Evolutionary conservation across 495 filamentous ascomycete genomes (phyloP).

Genomic region (Acidomyces sp.): DNA sequence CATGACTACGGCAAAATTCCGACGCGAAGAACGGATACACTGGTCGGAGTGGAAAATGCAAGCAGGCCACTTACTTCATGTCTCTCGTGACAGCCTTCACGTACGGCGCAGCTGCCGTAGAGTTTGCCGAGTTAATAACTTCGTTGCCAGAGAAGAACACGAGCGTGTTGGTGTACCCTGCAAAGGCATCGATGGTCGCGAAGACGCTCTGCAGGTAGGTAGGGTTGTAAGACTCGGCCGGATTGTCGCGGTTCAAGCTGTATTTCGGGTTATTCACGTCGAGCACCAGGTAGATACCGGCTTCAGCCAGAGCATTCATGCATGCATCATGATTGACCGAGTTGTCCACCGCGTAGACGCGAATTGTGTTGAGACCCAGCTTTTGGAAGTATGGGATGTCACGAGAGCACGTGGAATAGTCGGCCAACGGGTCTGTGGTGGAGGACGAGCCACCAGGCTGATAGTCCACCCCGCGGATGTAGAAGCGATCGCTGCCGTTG

Average conservation of each 20-base stretch:
- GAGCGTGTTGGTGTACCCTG: constrained; percentile 74
- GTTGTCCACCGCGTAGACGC: constrained; percentile 89
- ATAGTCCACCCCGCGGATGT: constrained; percentile 16
- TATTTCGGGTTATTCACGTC: constrained; percentile 67
- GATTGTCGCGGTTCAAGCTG: constrained; percentile 69
- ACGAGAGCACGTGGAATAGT: constrained; percentile 30
- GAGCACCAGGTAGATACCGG: constrained; percentile 74
- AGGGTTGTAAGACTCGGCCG: constrained; percentile 68
- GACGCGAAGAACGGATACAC: too few species aligned
- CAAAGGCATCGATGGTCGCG: constrained; percentile 79
- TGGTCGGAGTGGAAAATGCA: too few species aligned
- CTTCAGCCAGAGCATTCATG: constrained; percentile 27
- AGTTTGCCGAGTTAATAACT: constrained; percentile 75
- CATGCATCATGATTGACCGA: constrained; percentile 56
- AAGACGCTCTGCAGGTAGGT: constrained; percentile 88
- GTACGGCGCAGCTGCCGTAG: constrained; percentile 62
- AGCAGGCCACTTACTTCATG: too few species aligned
- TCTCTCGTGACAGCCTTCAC: constrained; percentile 91
- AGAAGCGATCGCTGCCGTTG: constrained; percentile 8
- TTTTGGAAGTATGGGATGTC: constrained; percentile 75
- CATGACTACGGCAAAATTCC: too few species aligned
- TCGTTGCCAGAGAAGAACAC: constrained; percentile 98
- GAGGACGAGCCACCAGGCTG: constrained; percentile 14
- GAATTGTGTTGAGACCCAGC: constrained; percentile 79
- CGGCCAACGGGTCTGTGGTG: constrained; percentile 9